Base-by-base conservation (phyloP, 2,329 filamentous ascomycete species). In the Scleromitrula shiraiana region DNA sequence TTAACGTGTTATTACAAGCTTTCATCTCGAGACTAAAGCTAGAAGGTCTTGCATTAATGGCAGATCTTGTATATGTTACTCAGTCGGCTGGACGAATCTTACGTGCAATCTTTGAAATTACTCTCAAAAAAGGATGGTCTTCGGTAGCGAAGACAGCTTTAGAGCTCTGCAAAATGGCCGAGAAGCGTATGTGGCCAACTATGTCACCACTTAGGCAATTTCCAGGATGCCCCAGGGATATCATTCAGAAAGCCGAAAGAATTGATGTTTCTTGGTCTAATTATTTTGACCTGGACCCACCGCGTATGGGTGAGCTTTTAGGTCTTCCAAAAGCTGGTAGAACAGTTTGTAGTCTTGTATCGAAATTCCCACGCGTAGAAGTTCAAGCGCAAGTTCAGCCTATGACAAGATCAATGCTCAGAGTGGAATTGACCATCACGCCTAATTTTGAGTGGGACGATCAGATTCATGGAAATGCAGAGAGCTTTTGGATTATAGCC, bases 121-220 rank as follows among this genome's bases (percentile, higher is more conserved):
- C 87, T n/a, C 70, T 98, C 56, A 95, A 91, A 70, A 96, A 96
- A 68, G 91, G 91, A 27, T 98, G 91, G 91, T 82, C 93, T 1
- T 84, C 82, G 14, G 93, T 97, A 3, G 88, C 93, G 7, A 95
- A 93, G 70, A 88, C 85, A 53, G 90, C 93, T 0, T 73, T 98
- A 35, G 88, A 95, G 59, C 76, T 98, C 45, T 98, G 94, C 71
- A 98, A 98, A 71, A 97, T 95, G 88, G 93, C 91, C 0, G 93
- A 98, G 72, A 95, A 95, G 74, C 80, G 94, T 41, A 98, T 98
- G 94, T 98, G 93, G 93, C 90, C 91, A 12, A 97, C 91, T 5
- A 98, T 97, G 93, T 88, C 88, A 30, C 93, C 94, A 9, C 74
- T 98, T 26, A 81, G 93, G 46, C 93, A 98, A 62, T 98, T 98